phyloP scores from a whole-genome alignment of 164 flowering plant species.

The Liriodendron chinense region DNA sequence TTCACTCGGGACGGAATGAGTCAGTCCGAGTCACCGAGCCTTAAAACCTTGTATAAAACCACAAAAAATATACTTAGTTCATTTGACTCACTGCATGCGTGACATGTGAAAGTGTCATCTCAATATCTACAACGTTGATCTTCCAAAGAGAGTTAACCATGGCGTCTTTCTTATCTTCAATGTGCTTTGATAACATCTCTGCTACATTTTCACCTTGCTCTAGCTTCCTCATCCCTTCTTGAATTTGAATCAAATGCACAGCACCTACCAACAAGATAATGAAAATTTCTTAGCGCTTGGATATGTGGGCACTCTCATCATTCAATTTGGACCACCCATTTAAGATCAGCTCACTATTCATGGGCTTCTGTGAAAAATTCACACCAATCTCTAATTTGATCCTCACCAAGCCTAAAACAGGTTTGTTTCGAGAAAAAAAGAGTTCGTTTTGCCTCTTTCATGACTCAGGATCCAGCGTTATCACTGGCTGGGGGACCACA shows the following conservation, averaged over 20 bases:
- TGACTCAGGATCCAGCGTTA: no score
- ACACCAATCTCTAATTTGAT: no score
- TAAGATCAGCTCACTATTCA: no score
- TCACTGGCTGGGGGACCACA: no score
- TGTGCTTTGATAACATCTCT: slow-evolving; percentile 47
- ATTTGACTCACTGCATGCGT: slow-evolving; percentile 57
- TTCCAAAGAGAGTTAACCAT: slow-evolving; percentile 86
- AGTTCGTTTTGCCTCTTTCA: no score
- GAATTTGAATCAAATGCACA: slow-evolving; percentile 63
- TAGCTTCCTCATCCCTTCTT: slow-evolving; percentile 58
- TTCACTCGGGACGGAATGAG: background rate
- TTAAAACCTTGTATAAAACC: background rate
- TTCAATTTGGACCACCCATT: background rate
- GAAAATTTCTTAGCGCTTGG: background rate
- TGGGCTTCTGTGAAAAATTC: no score
- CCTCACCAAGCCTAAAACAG: no score
- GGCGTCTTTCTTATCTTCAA: slow-evolving; percentile 70
- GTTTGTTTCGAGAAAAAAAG: no score
- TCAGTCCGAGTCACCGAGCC: no score
- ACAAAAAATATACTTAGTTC: background rate
- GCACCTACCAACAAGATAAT: slow-evolving; percentile 49
- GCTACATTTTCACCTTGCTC: slow-evolving; percentile 55
- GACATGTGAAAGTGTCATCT: slow-evolving; percentile 68
- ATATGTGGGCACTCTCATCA: background rate
- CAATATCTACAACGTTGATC: slow-evolving; percentile 87